phyloP scores from a whole-genome alignment of 73 alveolate species.

The Blepharisma japonicum region DNA sequence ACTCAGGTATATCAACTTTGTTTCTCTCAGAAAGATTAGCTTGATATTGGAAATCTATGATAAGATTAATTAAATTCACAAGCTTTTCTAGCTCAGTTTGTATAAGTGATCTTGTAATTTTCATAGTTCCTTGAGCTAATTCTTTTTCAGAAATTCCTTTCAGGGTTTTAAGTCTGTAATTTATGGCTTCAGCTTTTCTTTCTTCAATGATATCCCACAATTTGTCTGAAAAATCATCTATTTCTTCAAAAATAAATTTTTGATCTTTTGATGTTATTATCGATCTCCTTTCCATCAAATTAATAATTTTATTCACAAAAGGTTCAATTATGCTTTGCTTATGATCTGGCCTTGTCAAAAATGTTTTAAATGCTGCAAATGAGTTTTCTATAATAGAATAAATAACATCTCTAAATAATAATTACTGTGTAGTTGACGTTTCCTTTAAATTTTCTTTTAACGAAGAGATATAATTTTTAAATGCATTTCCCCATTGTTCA shows the following conservation, averaged over 20 bases:
- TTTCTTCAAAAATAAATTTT: background rate
- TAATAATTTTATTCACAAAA: background rate
- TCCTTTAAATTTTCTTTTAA: too few relatives aligned
- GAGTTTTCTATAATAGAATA: background rate
- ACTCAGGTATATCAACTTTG: too few relatives aligned
- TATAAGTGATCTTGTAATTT: background rate
- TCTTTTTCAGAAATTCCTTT: background rate
- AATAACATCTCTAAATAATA: too few relatives aligned
- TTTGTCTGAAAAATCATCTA: conserved; percentile 15
- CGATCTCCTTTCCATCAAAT: background rate
- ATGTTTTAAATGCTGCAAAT: background rate
- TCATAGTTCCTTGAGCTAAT: background rate
- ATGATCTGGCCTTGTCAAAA: conserved; percentile 8
- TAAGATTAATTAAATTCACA: background rate
- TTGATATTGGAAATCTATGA: background rate
- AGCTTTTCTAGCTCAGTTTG: background rate
- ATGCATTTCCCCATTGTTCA: too few relatives aligned
- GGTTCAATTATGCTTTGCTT: conserved; percentile 15
- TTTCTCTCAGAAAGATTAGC: too few relatives aligned
- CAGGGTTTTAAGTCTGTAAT: background rate
- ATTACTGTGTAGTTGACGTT: too few relatives aligned
- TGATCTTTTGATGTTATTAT: background rate
- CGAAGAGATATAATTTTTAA: too few relatives aligned
- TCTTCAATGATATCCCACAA: conserved; percentile 28
- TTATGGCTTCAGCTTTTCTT: conserved; percentile 1